Evolutionary conservation across 139 green algal species (phyloP), one percentile per base, ranked within the genome.

Genomic region (Pleodorina starrii): DNA sequence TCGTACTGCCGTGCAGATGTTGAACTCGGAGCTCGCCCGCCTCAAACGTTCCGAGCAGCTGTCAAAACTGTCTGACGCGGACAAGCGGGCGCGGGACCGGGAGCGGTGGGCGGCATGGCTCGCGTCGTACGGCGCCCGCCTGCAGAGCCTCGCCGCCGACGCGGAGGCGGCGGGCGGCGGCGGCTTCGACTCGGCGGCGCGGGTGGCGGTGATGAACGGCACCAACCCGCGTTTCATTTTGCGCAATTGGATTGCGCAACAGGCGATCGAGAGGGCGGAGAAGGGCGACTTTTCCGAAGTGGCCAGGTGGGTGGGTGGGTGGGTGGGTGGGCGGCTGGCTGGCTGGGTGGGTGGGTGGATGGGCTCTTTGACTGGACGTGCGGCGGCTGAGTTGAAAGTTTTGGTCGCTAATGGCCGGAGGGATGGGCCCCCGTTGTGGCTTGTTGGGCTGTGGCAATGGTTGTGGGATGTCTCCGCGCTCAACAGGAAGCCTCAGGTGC

Each of bases 151-250:
- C 43, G 84, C 63, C 11, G 84, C 69, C 14, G 91, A n/a, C n/a
- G n/a, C n/a, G n/a, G n/a, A n/a, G n/a, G 54, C 76, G 1, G 91
- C 19, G 35, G 3, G 19, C 23, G 72, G 21, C 1, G 72, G 25
- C 68, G 36, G 77, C 0, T 63, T 84, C 46, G 54, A 85, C 9
- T 2, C 80, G 11, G 57, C 59, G 46, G 43, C 83, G 69, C 88
- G 92, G 0, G 74, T 87, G 0, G 51, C 32, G 1, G 79, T 89
- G 51, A 95, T 95, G 94, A 87, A 93, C 50, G 73, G 40, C 7
- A 93, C 76, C 60, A 96, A 96, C 86, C 93, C 94, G 63, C 63
- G 91, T n/a, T 86, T 94, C 68, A 93, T 96, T 69, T 90, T 96
- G 19, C 92, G 92, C 73, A 95, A 96, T 84, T 94, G 91, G 92